Evolutionary conservation across 2,329 filamentous ascomycete genomes (phyloP), one percentile per base, ranked within the genome.

Genomic region (Ophiostoma triangulosporum): DNA sequence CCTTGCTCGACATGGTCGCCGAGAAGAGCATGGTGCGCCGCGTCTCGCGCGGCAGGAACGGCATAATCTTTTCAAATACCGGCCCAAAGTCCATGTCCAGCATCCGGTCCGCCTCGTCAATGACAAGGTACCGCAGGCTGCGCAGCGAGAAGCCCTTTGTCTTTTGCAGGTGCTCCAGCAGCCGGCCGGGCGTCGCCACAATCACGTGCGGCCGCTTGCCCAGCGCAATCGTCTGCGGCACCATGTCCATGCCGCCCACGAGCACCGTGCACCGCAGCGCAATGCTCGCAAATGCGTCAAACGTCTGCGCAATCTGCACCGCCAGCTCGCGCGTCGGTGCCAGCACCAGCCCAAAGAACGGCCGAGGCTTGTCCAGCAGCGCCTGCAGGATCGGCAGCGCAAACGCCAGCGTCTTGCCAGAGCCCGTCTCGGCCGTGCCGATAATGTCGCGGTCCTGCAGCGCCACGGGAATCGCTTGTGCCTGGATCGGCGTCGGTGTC

Each of bases 191-290:
- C 0, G 91, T 96, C 0, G 91, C 91, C 36, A 97, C 90, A 22
- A 97, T 74, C 24, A 98, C 83, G 63, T 98, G 93, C 7, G 93
- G 93, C 62, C 91, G 91, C 75, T 95, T 96, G n/a, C 86, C 88
- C 0, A 98, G 77, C 0, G 90, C 86, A 58, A 98, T 94, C 1
- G 86, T 70, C 66, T 98, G 93, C 0, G 87, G 79, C 1, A 96
- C 86, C 88, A 96, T 96, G 60, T 97, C 91, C 75, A 97, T 83
- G 43, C 93, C 93, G 62, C 93, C 93, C 1, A 97, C 87, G 43
- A 98, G 81, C 15, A 91, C 83, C 6, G 87, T 84, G 63, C 83
- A 88, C 63, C 88, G 81, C 35, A 97, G 84, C n/a, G 83, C 85
- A 60, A 98, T 96, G 9, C 86, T 83, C 5, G 91, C 90, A 1